Evolutionary conservation across 2,329 filamentous ascomycete genomes (phyloP).

Genomic region (Trichoderma oligosporum): DNA sequence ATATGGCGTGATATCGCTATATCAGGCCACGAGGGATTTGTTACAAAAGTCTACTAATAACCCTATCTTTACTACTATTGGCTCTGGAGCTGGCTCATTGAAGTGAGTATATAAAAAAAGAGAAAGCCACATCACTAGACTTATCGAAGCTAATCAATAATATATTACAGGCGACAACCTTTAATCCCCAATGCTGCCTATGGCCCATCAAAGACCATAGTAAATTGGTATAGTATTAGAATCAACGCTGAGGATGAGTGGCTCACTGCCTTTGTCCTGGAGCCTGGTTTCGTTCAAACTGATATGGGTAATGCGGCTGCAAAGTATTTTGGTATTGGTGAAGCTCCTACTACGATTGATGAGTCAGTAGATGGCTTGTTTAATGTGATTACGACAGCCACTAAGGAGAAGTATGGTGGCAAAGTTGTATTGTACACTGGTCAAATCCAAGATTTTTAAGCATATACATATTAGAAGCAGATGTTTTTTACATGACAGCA

Average conservation of each 20-base stretch:
- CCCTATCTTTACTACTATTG: conserved; percentile 37
- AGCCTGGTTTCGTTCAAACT: conserved; percentile 39
- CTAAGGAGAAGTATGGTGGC: conserved; percentile 8
- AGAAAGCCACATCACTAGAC: not conserved
- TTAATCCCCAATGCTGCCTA: conserved; percentile 33
- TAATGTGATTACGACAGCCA: conserved; percentile 34
- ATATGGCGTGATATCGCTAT: conserved; percentile 35
- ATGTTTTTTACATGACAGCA: no score
- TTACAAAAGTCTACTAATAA: conserved; percentile 27
- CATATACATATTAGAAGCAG: no score
- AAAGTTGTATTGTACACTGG: conserved; percentile 2
- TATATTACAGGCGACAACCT: conserved; percentile 31
- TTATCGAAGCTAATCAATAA: not conserved
- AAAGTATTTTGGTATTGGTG: conserved; percentile 30
- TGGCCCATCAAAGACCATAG: conserved; percentile 33
- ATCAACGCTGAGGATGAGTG: conserved; percentile 6
- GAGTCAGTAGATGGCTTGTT: conserved; percentile 34
- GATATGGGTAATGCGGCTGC: conserved; percentile 31
- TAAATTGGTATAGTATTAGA: conserved; percentile 30
- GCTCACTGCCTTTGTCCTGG: conserved; percentile 31
- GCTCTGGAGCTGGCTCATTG: conserved; percentile 24
- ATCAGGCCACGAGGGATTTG: conserved; percentile 36
- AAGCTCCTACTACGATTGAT: conserved; percentile 29
- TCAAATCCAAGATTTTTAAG: not conserved
- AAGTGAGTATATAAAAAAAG: not conserved